A percentile compares a stretch with the other conserved stretches of the same genome.
Conservation (phyloP, 2,329 filamentous ascomycete species). For the Talaromyces sp. region DNA sequence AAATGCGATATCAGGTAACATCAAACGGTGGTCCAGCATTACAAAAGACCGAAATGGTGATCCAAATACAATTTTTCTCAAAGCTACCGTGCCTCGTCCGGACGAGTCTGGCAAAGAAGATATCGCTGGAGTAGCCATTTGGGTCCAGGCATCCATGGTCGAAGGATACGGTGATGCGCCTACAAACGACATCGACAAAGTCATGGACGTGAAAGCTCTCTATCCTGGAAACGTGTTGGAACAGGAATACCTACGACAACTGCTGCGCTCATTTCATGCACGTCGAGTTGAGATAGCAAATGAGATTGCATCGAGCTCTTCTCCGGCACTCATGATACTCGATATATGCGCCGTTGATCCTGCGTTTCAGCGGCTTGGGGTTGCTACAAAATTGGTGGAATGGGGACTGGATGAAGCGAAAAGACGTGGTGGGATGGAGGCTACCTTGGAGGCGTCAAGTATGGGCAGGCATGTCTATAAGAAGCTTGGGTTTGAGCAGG, state of each 20-base stretch:
- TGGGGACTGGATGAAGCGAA: slow-evolving; percentile 4
- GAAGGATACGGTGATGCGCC: background rate
- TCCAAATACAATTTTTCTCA: background rate
- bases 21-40: background rate
- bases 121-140: slow-evolving; percentile 1
- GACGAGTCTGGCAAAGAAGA: background rate
- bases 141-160: background rate
- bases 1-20: background rate
- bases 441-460: background rate
- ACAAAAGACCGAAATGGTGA: background rate
- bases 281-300: background rate
- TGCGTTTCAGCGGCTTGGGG: background rate
- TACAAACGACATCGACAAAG: background rate
- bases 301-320: background rate
- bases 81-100: background rate
- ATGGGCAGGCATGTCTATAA: slow-evolving; percentile 8
- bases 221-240: background rate
- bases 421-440: background rate
- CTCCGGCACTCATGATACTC: background rate
- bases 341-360: slow-evolving; percentile 7
- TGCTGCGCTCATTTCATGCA: background rate
- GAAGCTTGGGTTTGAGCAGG: slow-evolving; percentile 3
- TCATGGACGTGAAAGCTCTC: background rate
- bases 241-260: background rate
- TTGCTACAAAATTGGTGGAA: background rate